Evolutionary conservation across 1,284 basidiomycete species (phyloP), one percentile per base, ranked within the genome.

Genomic region (Gymnopus androsaceus): DNA sequence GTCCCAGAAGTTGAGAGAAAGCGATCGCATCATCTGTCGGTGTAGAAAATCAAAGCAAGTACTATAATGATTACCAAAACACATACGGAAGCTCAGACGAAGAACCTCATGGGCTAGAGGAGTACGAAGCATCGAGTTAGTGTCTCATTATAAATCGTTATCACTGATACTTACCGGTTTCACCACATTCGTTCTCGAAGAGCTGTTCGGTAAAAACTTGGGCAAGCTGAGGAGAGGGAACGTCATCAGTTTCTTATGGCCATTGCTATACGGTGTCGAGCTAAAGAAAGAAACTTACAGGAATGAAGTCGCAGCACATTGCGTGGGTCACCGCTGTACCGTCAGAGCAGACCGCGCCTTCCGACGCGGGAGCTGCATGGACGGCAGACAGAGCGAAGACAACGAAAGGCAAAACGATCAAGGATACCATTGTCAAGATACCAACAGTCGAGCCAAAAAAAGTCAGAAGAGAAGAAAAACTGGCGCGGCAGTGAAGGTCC

Each of bases 81-180:
- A 44, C 50, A 15, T 19, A 57, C 58, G 58, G 51, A 59, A 59
- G 23, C 47, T 57, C 36, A 59, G 36, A 34, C 47, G 58, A 30
- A 59, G 40, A 3, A 40, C 51, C n/a, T 59, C 58, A 44, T 59
- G 58, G 8, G 58, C 42, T 48, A 33, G 1, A 21, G 28, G 31
- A 17, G 25, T 11, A 30, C 23, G 8, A 21, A n/a, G n/a, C n/a
- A n/a, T n/a, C n/a, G 4, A 7, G 30, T 30, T 15, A 46, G n/a
- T 27, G 15, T 5, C 19, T 21, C 7, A 11, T 33, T 4, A 21
- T 46, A 17, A 2, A 28, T 21, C 9, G 17, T 7, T 21, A 11
- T 12, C 28, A n/a, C 8, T 3, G 3, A 4, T 15, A 46, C 44
- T 46, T 11, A n/a, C 44, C 47, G 23, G 34, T 51, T 51, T 51